Evolutionary conservation across 2,329 filamentous ascomycete genomes (phyloP).

Genomic region (Apiospora arundinis): DNA sequence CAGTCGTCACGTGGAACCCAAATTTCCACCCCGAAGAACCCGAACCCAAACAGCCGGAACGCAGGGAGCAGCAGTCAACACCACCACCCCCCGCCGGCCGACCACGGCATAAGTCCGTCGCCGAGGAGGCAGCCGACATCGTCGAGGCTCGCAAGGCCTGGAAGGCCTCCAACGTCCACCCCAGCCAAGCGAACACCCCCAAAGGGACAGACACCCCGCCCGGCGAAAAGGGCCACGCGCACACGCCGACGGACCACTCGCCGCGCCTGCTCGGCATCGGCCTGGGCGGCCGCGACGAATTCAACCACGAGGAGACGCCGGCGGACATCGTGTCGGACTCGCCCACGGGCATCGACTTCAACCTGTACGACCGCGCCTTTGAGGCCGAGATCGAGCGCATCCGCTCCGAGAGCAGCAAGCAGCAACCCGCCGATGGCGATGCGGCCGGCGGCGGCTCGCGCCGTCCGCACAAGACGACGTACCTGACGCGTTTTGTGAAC

Average conservation of each 20-base stretch:
- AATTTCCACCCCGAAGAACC: background rate
- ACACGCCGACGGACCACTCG: slow-evolving; percentile 66
- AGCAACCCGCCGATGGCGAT: background rate
- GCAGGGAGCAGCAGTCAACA: background rate
- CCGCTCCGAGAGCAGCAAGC: slow-evolving; percentile 43
- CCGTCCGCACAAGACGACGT: slow-evolving; percentile 46
- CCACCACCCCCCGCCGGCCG: slow-evolving; percentile 30
- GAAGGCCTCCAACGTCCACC: slow-evolving; percentile 40
- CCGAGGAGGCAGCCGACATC: slow-evolving; percentile 56
- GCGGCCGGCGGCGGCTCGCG: too few species aligned
- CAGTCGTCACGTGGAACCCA: background rate
- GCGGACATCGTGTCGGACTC: slow-evolving; percentile 76
- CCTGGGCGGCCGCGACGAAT: slow-evolving; percentile 61
- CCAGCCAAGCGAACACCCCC: slow-evolving; percentile 31
- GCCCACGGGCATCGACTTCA: slow-evolving; percentile 81
- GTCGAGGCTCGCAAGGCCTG: slow-evolving; percentile 54
- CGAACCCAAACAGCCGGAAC: background rate
- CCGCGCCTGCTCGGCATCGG: slow-evolving; percentile 80
- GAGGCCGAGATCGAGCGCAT: slow-evolving; percentile 74
- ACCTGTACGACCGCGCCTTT: slow-evolving; percentile 90
- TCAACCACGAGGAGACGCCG: slow-evolving; percentile 33
- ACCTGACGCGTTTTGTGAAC: slow-evolving; percentile 55
- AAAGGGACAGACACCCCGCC: slow-evolving; percentile 30
- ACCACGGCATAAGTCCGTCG: slow-evolving; percentile 41
- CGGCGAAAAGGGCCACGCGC: slow-evolving; percentile 65